Conservation (phyloP, 345 rosid genomes). For the Murraya paniculata region DNA sequence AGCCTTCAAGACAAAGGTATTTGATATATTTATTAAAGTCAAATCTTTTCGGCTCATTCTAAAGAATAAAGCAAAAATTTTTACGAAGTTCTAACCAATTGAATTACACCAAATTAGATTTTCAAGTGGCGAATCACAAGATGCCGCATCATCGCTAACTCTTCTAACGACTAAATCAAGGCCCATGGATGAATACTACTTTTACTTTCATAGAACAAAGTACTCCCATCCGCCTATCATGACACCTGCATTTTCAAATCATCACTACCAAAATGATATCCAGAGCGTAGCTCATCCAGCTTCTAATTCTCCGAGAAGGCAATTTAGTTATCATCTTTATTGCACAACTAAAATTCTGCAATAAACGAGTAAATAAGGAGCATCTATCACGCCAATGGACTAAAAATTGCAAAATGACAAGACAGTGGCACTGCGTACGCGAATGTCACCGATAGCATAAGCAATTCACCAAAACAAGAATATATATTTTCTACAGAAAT, state of each 20-base stretch:
- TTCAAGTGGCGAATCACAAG: not conserved
- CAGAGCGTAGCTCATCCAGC: too few relatives aligned
- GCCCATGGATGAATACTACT: not conserved
- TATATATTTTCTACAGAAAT: not conserved
- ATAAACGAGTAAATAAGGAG: too few relatives aligned
- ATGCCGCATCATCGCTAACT: slow-evolving; percentile 15
- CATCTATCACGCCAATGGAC: not conserved
- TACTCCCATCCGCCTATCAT: not conserved
- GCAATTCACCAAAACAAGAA: too few relatives aligned
- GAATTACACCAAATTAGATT: not conserved
- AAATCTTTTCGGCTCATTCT: slow-evolving; percentile 13
- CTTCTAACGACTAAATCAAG: not conserved
- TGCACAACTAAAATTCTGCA: not conserved
- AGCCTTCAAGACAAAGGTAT: too few relatives aligned
- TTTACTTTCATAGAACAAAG: too few relatives aligned
- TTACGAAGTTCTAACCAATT: not conserved
- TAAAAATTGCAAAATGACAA: not conserved
- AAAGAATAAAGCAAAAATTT: not conserved
- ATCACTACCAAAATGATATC: too few relatives aligned
- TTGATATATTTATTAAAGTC: not conserved
- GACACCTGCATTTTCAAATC: too few relatives aligned
- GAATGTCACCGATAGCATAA: too few relatives aligned
- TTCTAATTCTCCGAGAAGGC: not conserved
- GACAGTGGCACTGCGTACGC: not conserved
- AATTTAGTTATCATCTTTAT: too few relatives aligned